Percentiles rank a stretch among this genome's conserved stretches.
These are phyloP conservation scores for Acanthamoeba triangularis DNA, from an alignment of 208 protist genomes.

Conservation along the genomic window DNA sequence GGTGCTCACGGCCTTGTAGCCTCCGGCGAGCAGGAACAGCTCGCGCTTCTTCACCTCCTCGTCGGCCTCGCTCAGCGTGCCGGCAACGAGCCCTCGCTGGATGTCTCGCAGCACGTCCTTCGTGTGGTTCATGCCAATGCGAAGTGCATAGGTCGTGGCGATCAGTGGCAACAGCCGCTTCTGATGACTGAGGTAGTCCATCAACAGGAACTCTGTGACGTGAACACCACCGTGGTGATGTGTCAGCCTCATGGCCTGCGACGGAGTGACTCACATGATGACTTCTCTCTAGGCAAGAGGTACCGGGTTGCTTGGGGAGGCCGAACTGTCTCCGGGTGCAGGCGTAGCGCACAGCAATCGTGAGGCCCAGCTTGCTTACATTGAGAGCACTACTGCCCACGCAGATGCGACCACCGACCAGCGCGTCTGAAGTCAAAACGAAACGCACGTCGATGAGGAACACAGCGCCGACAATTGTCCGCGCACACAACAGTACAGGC, in stretches of 20 bases:
- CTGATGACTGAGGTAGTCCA: conserved; percentile 82
- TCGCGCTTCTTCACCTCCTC: conserved; percentile 52
- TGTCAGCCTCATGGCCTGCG: too few relatives aligned
- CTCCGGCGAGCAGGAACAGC: conserved; percentile 51
- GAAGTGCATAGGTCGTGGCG: conserved; percentile 74
- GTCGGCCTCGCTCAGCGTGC: background rate
- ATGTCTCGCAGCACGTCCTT: conserved; percentile 71
- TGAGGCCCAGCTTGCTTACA: conserved; percentile 76
- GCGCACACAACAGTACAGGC: too few relatives aligned
- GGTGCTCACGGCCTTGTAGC: conserved; percentile 66
- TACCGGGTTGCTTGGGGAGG: conserved; percentile 32
- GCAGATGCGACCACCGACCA: conserved; percentile 82
- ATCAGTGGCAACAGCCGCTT: conserved; percentile 80
- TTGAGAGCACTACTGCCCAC: conserved; percentile 76
- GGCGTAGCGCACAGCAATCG: conserved; percentile 80
- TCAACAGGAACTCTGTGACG: conserved; percentile 61
- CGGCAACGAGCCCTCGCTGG: background rate
- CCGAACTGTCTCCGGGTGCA: conserved; percentile 80
- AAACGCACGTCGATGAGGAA: background rate
- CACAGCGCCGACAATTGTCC: background rate
- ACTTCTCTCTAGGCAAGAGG: background rate
- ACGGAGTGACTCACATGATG: too few relatives aligned
- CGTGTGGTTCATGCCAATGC: conserved; percentile 77
- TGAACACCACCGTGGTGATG: too few relatives aligned
- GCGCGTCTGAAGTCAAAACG: conserved; percentile 18